These are phyloP conservation scores for Dactylella cylindrospora DNA, from an alignment of 2,329 filamentous ascomycete genomes.

Conservation along the genomic window DNA sequence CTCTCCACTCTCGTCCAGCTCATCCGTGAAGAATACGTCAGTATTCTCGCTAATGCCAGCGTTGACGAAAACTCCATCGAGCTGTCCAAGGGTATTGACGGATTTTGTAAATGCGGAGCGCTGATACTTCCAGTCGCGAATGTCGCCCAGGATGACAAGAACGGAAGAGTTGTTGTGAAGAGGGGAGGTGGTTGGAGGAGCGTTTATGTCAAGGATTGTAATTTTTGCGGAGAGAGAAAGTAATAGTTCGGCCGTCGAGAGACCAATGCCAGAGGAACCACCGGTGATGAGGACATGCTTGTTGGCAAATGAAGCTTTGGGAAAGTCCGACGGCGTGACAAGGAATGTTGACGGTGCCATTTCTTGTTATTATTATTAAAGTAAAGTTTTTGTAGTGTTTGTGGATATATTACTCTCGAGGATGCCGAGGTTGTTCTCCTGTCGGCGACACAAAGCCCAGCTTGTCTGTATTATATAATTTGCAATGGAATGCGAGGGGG, in stretches of 20 bases:
- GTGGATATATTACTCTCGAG: too few species aligned
- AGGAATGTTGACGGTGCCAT: conserved; percentile 36
- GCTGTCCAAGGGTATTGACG: conserved; percentile 53
- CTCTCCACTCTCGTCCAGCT: conserved; percentile 53
- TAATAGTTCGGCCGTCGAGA: conserved; percentile 53
- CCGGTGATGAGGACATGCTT: conserved; percentile 43
- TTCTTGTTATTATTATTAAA: too few species aligned
- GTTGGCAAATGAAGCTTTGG: conserved; percentile 16
- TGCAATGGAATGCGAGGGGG: too few species aligned
- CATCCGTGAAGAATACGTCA: conserved; percentile 58
- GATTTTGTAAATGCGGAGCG: conserved; percentile 55
- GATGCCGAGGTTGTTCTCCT: too few species aligned
- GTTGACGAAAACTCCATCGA: conserved; percentile 57
- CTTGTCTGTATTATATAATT: too few species aligned
- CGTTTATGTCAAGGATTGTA: conserved; percentile 53
- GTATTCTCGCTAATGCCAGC: conserved; percentile 57
- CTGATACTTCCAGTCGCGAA: conserved; percentile 56
- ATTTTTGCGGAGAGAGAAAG: conserved; percentile 53
- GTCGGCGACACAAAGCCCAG: too few species aligned
- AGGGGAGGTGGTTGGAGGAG: conserved; percentile 51
- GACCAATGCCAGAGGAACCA: conserved; percentile 42
- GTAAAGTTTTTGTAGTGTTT: too few species aligned
- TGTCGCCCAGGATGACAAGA: conserved; percentile 54
- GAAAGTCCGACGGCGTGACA: conserved; percentile 24
- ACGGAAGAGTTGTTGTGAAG: conserved; percentile 48